phyloP scores from a whole-genome alignment of 1,139 yeast species.

The Suhomyces coccinellae region DNA sequence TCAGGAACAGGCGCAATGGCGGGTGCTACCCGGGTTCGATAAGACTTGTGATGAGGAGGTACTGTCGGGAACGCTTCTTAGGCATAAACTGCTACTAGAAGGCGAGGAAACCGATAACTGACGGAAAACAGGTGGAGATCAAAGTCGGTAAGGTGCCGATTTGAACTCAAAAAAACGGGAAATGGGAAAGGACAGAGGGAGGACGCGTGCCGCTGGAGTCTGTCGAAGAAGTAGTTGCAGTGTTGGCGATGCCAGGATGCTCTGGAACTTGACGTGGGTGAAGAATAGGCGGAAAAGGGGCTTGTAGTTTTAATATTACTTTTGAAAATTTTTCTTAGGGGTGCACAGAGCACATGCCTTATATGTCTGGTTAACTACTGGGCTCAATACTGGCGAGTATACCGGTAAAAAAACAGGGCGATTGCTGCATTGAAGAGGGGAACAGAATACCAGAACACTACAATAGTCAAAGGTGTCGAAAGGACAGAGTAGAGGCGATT shows the following conservation, averaged over 20 bases:
- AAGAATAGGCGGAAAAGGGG: background rate
- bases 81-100: conserved; percentile 35
- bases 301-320: background rate
- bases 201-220: background rate
- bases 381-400: too few relatives aligned
- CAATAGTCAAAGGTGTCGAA: too few relatives aligned
- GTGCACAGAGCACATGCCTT: background rate
- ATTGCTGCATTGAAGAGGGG: too few relatives aligned
- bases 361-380: too few relatives aligned
- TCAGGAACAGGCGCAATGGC: conserved; percentile 4
- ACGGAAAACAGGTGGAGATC: background rate
- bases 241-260: background rate
- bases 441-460: too few relatives aligned
- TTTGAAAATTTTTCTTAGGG: conserved; percentile 7
- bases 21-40: conserved; percentile 49
- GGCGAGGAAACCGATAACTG: conserved; percentile 1
- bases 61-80: conserved; percentile 49
- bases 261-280: background rate
- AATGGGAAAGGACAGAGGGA: background rate
- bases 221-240: background rate
- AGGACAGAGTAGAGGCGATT: too few relatives aligned
- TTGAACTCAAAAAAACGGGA: background rate
- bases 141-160: conserved; percentile 3
- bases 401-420: background rate
- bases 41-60: conserved; percentile 26